These are phyloP conservation scores for Collybiopsis confluens DNA, from an alignment of 768 basidiomycete species.

Conservation along the genomic window DNA sequence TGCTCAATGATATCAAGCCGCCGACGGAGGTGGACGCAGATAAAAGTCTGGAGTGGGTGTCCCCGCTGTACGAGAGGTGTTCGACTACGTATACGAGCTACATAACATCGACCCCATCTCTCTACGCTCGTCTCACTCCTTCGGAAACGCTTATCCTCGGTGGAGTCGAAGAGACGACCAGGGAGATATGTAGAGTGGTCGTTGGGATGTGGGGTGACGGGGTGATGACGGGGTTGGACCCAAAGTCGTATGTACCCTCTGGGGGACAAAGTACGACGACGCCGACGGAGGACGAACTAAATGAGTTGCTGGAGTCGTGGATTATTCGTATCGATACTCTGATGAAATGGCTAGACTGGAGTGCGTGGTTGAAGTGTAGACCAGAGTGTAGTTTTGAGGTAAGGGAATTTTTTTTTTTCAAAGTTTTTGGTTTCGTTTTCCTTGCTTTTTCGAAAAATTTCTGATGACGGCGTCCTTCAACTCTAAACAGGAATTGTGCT, in stretches of 20 bases:
- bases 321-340: constrained; percentile 1
- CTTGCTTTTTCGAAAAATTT: too few species aligned
- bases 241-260: not conserved
- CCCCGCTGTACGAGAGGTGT: constrained; percentile 28
- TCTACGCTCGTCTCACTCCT: constrained; percentile 11
- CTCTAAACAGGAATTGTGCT: constrained; percentile 1
- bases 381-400: not conserved
- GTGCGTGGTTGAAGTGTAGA: constrained; percentile 1
- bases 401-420: not conserved
- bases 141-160: constrained; percentile 15
- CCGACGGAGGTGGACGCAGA: constrained; percentile 4
- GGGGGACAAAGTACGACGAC: constrained; percentile 4
- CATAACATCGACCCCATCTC: constrained; percentile 8
- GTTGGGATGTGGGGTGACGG: constrained; percentile 17
- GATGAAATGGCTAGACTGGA: constrained; percentile 6
- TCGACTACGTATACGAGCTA: constrained; percentile 26
- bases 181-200: constrained; percentile 17
- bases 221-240: constrained; percentile 13
- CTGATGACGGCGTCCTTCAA: too few species aligned
- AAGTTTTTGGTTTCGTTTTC: not conserved
- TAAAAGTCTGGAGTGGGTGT: constrained; percentile 24
- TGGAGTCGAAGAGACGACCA: constrained; percentile 16
- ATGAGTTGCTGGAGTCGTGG: constrained; percentile 12
- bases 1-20: constrained; percentile 13
- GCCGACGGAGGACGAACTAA: constrained; percentile 4